Evolutionary conservation across 768 basidiomycete species (phyloP).

Genomic region (Xerocomellus dryophilus): DNA sequence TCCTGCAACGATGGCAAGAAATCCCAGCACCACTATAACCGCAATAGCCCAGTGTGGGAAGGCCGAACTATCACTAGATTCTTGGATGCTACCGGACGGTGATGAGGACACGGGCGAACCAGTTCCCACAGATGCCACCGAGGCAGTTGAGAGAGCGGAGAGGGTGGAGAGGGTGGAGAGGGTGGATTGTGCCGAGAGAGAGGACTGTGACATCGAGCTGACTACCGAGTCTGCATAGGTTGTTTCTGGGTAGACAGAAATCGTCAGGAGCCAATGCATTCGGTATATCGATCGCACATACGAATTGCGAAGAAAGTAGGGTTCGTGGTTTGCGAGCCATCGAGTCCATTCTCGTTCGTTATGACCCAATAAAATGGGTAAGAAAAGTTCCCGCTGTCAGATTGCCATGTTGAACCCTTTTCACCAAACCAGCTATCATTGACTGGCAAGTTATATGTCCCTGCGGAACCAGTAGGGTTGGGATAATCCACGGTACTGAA

Average conservation of each 20-base stretch:
- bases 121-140: constrained; percentile 38
- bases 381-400: constrained; percentile 45
- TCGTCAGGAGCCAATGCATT: constrained; percentile 6
- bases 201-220: constrained; percentile 48
- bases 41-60: constrained; percentile 94
- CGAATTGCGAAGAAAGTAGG: constrained; percentile 78
- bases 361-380: constrained; percentile 81
- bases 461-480: constrained; percentile 55
- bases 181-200: no score
- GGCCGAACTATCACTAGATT: constrained; percentile 29
- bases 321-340: constrained; percentile 61
- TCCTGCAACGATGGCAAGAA: constrained; percentile 72
- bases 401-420: constrained; percentile 45
- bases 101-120: constrained; percentile 20
- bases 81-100: constrained; percentile 46
- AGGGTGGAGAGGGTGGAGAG: constrained; percentile 33
- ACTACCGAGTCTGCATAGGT: constrained; percentile 66
- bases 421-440: constrained; percentile 76
- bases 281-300: constrained; percentile 43
- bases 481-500: constrained; percentile 45
- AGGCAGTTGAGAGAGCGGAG: constrained; percentile 37
- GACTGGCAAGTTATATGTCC: constrained; percentile 51
- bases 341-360: constrained; percentile 54
- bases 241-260: constrained; percentile 51
- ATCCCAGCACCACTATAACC: constrained; percentile 81